Evolutionary conservation across 345 rosid genomes (phyloP).

Genomic region (Gossypium rotundifolium): DNA sequence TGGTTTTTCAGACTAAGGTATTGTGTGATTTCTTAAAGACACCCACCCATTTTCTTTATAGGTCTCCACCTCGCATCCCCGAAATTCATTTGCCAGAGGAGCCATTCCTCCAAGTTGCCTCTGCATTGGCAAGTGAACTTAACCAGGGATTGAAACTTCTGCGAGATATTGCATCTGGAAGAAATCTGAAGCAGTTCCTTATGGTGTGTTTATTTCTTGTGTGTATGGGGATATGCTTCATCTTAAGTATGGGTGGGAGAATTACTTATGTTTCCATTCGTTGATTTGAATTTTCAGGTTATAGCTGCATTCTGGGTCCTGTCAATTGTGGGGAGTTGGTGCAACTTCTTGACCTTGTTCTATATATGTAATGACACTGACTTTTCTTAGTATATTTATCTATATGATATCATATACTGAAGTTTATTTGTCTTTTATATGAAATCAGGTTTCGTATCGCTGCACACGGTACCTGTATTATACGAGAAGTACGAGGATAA

Average conservation of each 20-base stretch:
- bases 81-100: conserved; percentile 73
- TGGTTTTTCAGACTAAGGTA: neutral
- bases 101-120: conserved; percentile 52
- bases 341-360: conserved; percentile 83
- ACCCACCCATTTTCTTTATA: conserved; percentile 10
- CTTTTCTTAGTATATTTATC: neutral
- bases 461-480: conserved; percentile 64
- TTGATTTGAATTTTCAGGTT: conserved; percentile 36
- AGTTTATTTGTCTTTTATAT: neutral
- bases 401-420: neutral
- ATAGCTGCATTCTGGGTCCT: conserved; percentile 61
- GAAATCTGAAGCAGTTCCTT: conserved; percentile 63
- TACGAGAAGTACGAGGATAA: conserved; percentile 88
- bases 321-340: conserved; percentile 70
- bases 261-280: neutral
- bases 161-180: conserved; percentile 56
- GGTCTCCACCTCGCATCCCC: conserved; percentile 65
- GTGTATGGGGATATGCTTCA: neutral
- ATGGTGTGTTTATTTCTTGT: conserved; percentile 27
- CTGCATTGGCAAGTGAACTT: conserved; percentile 47
- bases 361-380: conserved; percentile 49
- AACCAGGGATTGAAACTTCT: conserved; percentile 51
- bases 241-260: neutral
- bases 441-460: conserved; percentile 52
- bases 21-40: neutral